Conservation (phyloP, 2,329 filamentous ascomycete species). For the Pseudonectria buxi region DNA sequence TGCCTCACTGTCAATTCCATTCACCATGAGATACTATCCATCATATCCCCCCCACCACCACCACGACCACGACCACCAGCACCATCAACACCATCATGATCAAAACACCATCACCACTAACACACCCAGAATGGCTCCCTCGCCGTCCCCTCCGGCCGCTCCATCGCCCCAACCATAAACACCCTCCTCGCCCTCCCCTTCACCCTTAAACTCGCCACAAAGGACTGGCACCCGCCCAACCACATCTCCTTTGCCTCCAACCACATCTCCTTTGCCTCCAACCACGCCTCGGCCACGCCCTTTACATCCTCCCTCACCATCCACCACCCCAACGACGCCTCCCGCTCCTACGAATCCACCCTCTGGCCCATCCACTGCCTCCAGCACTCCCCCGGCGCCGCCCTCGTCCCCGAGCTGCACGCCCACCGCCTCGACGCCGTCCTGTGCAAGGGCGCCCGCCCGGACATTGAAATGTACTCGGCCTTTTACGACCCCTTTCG, state of each 20-base stretch:
- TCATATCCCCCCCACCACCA: neutral
- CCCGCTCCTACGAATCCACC: conserved; percentile 57
- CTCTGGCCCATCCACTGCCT: conserved; percentile 94
- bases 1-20: no score
- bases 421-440: conserved; percentile 51
- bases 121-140: conserved; percentile 69
- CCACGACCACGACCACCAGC: neutral
- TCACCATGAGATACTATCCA: no score
- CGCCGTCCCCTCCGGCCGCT: conserved; percentile 66
- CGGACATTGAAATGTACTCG: conserved; percentile 84
- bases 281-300: conserved; percentile 62
- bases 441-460: conserved; percentile 71
- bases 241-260: conserved; percentile 88
- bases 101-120: conserved; percentile 7
- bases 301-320: conserved; percentile 62
- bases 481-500: conserved; percentile 79
- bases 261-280: conserved; percentile 85
- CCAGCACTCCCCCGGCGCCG: conserved; percentile 63
- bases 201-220: conserved; percentile 70
- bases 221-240: conserved; percentile 77
- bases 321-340: conserved; percentile 56
- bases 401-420: conserved; percentile 67
- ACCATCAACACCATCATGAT: neutral
- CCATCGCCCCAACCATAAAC: conserved; percentile 67
- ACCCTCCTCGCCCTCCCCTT: conserved; percentile 66